Conservation (phyloP, 2,329 filamentous ascomycete species). For the Scortechinia acanthostroma region DNA sequence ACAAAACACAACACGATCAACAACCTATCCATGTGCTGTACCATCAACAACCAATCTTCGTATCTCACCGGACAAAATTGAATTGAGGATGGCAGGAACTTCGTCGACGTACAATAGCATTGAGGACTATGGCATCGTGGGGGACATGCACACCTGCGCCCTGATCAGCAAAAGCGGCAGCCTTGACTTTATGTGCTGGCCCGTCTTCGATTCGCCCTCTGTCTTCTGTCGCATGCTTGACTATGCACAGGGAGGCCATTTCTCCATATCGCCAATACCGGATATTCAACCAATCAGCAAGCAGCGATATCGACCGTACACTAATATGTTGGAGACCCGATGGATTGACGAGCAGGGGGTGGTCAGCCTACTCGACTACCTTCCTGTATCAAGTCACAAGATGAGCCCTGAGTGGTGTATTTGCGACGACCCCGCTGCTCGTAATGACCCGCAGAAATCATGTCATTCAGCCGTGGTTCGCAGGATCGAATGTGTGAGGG, state of each 20-base stretch:
- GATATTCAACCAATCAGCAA: conserved; percentile 57
- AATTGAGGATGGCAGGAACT: neutral
- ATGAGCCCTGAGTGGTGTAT: conserved; percentile 63
- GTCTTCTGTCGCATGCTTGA: conserved; percentile 71
- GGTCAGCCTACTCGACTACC: conserved; percentile 69
- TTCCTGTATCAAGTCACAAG: conserved; percentile 63
- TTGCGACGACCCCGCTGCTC: conserved; percentile 66
- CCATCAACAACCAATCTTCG: no score
- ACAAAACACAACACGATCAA: no score
- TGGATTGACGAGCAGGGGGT: conserved; percentile 73
- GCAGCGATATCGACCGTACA: conserved; percentile 70
- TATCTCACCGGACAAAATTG: no score
- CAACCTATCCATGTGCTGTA: no score
- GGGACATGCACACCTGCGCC: conserved; percentile 74
- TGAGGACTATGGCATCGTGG: conserved; percentile 74
- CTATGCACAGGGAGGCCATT: conserved; percentile 69
- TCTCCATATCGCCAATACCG: conserved; percentile 52
- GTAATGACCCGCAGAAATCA: conserved; percentile 50
- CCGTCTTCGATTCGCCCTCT: conserved; percentile 71
- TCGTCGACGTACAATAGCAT: conserved; percentile 32
- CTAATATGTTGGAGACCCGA: conserved; percentile 71
- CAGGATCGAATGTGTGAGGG: conserved; percentile 18
- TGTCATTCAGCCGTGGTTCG: conserved; percentile 55
- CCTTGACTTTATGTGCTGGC: conserved; percentile 75
- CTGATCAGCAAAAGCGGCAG: conserved; percentile 70